phyloP scores from a whole-genome alignment of 768 basidiomycete species.

The Lactarius sanguifluus region DNA sequence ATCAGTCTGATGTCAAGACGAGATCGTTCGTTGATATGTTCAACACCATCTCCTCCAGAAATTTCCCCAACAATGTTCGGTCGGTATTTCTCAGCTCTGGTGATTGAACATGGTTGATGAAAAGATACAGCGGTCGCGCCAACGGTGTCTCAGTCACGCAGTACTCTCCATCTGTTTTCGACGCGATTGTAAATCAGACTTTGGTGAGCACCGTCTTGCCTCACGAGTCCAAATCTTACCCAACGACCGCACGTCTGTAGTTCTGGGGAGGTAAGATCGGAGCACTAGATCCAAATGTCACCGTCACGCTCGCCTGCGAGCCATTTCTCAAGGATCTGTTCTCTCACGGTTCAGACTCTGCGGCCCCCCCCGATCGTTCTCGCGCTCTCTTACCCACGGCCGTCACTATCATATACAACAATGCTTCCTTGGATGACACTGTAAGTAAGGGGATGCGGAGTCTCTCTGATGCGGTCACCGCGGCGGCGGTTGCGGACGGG shows the following conservation, averaged over 20 bases:
- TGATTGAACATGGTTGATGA: background rate
- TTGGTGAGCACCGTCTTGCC: background rate
- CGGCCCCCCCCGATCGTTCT: background rate
- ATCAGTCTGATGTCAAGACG: slow-evolving; percentile 3
- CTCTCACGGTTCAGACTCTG: background rate
- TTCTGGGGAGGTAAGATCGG: slow-evolving; percentile 2
- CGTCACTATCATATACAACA: background rate
- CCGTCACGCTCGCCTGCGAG: background rate
- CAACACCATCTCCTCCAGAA: background rate
- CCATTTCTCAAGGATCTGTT: background rate
- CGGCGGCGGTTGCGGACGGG: background rate
- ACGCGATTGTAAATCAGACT: background rate
- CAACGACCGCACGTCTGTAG: background rate
- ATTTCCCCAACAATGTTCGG: background rate
- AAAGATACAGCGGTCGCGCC: background rate
- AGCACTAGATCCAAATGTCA: background rate
- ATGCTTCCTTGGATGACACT: background rate
- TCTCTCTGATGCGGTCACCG: background rate
- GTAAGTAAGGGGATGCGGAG: background rate
- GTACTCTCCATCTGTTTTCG: slow-evolving; percentile 11
- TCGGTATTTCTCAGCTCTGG: background rate
- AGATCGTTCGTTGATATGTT: background rate
- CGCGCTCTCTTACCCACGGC: background rate
- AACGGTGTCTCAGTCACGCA: background rate
- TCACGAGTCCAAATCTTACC: background rate